These are phyloP conservation scores for Cryptococcus floricola DNA, from an alignment of 1,284 basidiomycete genomes.

Conservation along the genomic window DNA sequence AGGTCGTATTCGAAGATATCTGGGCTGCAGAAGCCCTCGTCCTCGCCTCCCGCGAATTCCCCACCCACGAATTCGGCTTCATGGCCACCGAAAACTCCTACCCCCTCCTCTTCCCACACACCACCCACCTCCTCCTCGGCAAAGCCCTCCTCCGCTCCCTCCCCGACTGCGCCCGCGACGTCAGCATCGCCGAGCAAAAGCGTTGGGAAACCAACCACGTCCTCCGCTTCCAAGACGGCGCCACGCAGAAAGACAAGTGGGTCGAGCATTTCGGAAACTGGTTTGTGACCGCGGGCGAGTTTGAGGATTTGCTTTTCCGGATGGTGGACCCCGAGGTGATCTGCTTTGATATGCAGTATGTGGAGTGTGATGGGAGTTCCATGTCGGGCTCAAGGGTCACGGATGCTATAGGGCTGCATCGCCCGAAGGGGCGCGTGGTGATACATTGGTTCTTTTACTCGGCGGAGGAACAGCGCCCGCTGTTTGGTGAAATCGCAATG, in stretches of 20 bases:
- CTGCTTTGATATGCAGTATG: conserved; percentile 1
- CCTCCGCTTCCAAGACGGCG: not conserved
- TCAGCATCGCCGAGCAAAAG: not conserved
- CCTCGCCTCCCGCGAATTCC: not conserved
- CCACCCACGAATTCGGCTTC: conserved; percentile 3
- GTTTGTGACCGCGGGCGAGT: conserved; percentile 3
- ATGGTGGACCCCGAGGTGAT: not conserved
- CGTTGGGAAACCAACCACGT: conserved; percentile 1
- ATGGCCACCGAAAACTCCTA: conserved; percentile 1
- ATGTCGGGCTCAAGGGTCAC: not conserved
- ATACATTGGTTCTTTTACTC: conserved; percentile 1
- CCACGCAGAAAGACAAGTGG: not conserved
- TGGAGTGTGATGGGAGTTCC: not conserved
- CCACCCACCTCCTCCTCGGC: not conserved
- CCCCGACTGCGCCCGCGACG: not conserved
- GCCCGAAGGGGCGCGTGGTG: not conserved
- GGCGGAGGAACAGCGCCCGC: not conserved
- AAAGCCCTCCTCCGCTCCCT: not conserved
- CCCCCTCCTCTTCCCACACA: conserved; percentile 1
- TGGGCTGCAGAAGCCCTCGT: conserved; percentile 3
- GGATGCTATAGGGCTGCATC: not conserved
- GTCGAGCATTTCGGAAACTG: not conserved
- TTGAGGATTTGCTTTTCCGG: conserved; percentile 3
- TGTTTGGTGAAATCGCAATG: not conserved
- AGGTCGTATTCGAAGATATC: not conserved